These are phyloP conservation scores for Diaporthe ampelina DNA, from an alignment of 2,329 filamentous ascomycete genomes.

Conservation along the genomic window DNA sequence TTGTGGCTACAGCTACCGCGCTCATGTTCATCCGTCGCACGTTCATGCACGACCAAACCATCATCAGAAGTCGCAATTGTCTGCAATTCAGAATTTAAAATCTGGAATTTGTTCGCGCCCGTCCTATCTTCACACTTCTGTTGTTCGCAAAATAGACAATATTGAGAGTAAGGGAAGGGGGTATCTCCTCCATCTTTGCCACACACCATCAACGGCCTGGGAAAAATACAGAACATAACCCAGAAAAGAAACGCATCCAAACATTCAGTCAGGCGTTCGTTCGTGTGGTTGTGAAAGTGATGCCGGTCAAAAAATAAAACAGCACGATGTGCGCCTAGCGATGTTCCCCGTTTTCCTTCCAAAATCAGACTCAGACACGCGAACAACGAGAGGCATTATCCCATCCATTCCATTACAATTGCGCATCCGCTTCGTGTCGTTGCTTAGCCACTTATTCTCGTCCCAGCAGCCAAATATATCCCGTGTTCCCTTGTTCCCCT, in stretches of 20 bases:
- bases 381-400: constrained; percentile 20
- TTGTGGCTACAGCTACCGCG: not conserved
- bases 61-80: not conserved
- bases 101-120: constrained; percentile 24
- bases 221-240: not conserved
- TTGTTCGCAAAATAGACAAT: constrained; percentile 16
- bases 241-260: not conserved
- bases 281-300: not conserved
- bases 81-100: not conserved
- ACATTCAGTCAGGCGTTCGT: not conserved
- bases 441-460: not conserved
- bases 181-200: constrained; percentile 38
- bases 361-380: not conserved
- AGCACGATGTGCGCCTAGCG: constrained; percentile 35
- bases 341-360: constrained; percentile 11
- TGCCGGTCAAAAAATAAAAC: constrained; percentile 21
- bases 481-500: constrained; percentile 26
- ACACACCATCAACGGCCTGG: constrained; percentile 13
- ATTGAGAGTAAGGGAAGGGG: constrained; percentile 31
- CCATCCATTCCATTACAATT: constrained; percentile 37
- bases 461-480: not conserved
- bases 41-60: not conserved
- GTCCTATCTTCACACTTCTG: constrained; percentile 12
- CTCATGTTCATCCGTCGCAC: not conserved
- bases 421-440: constrained; percentile 16